Base-by-base conservation (phyloP, 805 yeast genomes). In the Cyberlindnera galapagoensis region DNA sequence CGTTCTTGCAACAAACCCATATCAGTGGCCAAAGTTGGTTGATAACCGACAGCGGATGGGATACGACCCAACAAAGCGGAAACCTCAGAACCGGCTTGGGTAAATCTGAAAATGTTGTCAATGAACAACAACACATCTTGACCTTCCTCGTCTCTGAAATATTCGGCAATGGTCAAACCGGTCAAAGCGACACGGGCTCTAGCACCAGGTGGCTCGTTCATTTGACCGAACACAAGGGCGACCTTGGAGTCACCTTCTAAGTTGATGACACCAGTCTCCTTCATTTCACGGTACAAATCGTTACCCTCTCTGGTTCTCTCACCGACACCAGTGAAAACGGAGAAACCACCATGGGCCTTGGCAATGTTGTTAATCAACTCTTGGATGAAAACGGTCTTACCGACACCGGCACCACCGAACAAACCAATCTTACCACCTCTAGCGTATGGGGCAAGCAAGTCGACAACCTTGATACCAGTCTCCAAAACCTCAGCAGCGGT, bases 331-430 rank as follows among this genome's bases (percentile, higher is more conserved):
- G 96, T 83, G 82, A 90, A 90, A 54, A 90, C 97, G 39, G 97
- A 90, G 94, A 90, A 90, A 83, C 97, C 97, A 86, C 97, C 98
- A 70, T 90, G 97, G 61, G 98, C 97, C 79, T 90, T 92, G 66
- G 98, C 98, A 63, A 90, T 92, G 80, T 90, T 90, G 88, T 92
- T 90, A 70, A 90, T 90, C 75, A 90, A 80, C 76, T 90, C 98
- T 78, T 90, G 98, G 73, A 90, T 90, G 74, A 90, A 90, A 48
- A 90, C 98, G 69, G 98, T 90, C 74, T 90, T 90, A 74, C 98
- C 98, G 84, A 90, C 98, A 90, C 98, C 98, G 69, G 98, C 98
- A 90, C 98, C 98, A 77, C 98, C 98, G 83, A 90, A 90, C 63
- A 90, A 80, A 81, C 98, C 98, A 86, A 90, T 90, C 81, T 90